Evolutionary conservation across 768 basidiomycete genomes (phyloP).

Genomic region (Hygrophoropsis aurantiaca): DNA sequence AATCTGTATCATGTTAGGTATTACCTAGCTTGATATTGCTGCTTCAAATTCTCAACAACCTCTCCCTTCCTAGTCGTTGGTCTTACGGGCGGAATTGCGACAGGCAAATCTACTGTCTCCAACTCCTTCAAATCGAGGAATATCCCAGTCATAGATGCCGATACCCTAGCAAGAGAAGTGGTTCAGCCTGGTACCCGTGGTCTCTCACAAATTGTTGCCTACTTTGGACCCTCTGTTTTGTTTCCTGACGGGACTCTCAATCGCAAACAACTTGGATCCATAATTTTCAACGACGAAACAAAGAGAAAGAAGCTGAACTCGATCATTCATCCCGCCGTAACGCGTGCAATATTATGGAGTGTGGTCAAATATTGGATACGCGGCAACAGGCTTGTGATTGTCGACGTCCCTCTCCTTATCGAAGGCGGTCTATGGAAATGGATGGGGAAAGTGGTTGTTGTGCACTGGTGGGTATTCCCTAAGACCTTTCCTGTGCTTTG

Average conservation of each 20-base stretch:
- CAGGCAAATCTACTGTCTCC: conserved; percentile 94
- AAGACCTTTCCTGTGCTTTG: not conserved
- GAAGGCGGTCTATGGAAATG: conserved; percentile 84
- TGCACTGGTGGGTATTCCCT: conserved; percentile 72
- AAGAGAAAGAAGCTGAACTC: conserved; percentile 74
- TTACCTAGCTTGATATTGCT: too few species aligned
- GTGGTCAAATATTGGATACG: conserved; percentile 71
- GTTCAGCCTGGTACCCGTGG: conserved; percentile 81
- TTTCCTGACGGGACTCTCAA: conserved; percentile 71
- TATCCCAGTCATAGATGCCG: conserved; percentile 91
- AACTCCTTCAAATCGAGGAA: conserved; percentile 59
- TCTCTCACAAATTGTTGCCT: conserved; percentile 60
- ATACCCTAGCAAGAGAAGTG: conserved; percentile 82
- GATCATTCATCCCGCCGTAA: conserved; percentile 92
- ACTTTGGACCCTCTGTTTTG: conserved; percentile 74
- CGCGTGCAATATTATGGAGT: conserved; percentile 68
- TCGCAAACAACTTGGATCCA: conserved; percentile 76
- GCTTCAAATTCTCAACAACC: not conserved
- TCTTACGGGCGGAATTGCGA: conserved; percentile 94
- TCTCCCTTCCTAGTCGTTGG: conserved; percentile 67
- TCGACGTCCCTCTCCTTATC: conserved; percentile 92
- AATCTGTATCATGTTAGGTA: too few species aligned
- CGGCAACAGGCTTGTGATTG: conserved; percentile 75
- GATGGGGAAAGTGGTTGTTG: conserved; percentile 83
- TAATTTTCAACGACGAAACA: conserved; percentile 78